Evolutionary conservation across 2,329 filamentous ascomycete genomes (phyloP).

Genomic region (Fusarium liriodendri): DNA sequence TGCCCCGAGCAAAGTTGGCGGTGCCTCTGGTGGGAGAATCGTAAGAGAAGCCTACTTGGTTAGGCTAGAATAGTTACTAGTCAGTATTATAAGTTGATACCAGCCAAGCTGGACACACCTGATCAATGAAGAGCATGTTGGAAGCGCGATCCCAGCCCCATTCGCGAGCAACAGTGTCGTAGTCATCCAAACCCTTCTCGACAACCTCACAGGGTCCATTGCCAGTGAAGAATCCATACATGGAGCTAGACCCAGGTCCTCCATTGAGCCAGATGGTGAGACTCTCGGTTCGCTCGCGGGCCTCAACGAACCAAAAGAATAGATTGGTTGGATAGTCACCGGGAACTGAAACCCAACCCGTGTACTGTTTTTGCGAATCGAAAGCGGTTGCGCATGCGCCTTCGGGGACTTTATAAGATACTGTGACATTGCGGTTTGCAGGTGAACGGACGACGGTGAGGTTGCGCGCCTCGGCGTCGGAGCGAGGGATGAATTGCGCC

Average conservation of each 20-base stretch:
- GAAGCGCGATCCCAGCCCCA: constrained; percentile 73
- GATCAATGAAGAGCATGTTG: constrained; percentile 68
- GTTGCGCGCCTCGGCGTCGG: constrained; percentile 49
- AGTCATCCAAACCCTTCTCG: constrained; percentile 58
- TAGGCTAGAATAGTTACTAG: constrained; percentile 61
- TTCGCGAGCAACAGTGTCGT: constrained; percentile 67
- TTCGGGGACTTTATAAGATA: constrained; percentile 72
- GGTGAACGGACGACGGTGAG: constrained; percentile 71
- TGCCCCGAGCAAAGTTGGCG: constrained; percentile 57
- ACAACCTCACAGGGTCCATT: constrained; percentile 66
- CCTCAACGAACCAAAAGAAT: constrained; percentile 64
- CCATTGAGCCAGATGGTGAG: constrained; percentile 75
- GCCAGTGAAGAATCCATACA: constrained; percentile 73
- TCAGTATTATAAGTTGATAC: constrained; percentile 14
- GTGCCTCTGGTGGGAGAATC: constrained; percentile 73
- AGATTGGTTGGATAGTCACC: constrained; percentile 63
- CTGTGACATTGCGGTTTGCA: constrained; percentile 71
- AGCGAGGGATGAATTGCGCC: constrained; percentile 50
- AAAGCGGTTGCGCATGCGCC: constrained; percentile 75
- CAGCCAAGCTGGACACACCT: constrained; percentile 50
- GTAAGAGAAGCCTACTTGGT: constrained; percentile 76
- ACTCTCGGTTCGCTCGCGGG: constrained; percentile 54
- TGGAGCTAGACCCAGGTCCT: constrained; percentile 72
- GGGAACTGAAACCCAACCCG: constrained; percentile 75
- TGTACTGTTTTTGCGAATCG: constrained; percentile 73